Evolutionary conservation across 495 filamentous ascomycete species (phyloP), one percentile per base, ranked within the genome.

Genomic region (Gamarada debralockiae): DNA sequence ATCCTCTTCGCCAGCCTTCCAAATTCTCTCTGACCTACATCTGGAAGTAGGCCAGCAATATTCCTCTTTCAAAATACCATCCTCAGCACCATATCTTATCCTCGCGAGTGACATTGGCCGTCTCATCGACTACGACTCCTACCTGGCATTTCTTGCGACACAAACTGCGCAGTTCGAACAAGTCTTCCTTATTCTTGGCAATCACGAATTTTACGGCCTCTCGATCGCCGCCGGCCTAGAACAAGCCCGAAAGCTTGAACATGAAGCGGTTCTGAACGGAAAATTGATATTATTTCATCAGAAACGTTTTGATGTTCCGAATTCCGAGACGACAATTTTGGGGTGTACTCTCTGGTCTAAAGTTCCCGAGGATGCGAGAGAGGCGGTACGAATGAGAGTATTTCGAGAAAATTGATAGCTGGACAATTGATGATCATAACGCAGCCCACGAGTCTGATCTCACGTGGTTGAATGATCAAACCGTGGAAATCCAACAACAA

Each of bases 61-160:
- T 49, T 47, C 58, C 4, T 65, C 69, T 1, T 82, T 67, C 43
- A 59, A 71, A 43, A 69, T 82, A 21, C 73, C 79, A 0, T 59
- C 64, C 1, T 61, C 63, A 12, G 72, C 79, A 0, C 65, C 73
- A 24, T 67, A 74, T 59, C 71, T 85, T 5, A 69, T 84, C 21
- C 70, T 84, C 0, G 77, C 74, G 0, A 80, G 81, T 13, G 80
- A 84, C 57, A 74, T 83, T 44, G 81, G 81, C 2, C 72, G 74
- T 9, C 67, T 83, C 18, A 51, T 53, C 13, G 74, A 84, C 63
- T 82, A 80, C 57, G 61, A 74, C 4, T 57, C 60, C 3, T 83
- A 79, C 60, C 70, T 67, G n/a, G 29, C 54, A 22, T 82, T 84
- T 55, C 59, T 84, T 33, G 56, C 70, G 29, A 62, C 59, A 1